Evolutionary conservation across 768 basidiomycete species (phyloP), one percentile per base, ranked within the genome.

Genomic region (Pisolithus microcarpus): DNA sequence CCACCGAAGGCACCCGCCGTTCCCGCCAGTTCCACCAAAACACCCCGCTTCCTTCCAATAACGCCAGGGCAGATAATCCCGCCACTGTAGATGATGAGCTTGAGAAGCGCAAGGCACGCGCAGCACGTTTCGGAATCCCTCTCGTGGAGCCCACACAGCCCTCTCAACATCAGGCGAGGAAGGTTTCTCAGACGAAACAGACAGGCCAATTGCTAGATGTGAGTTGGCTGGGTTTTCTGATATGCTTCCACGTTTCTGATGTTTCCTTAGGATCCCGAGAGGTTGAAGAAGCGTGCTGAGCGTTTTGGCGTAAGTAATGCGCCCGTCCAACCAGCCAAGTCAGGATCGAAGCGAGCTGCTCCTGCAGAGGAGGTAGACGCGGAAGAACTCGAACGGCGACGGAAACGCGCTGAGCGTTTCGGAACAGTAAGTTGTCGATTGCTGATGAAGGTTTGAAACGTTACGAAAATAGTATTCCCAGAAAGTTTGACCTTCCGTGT

Each of bases 101-200:
- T 9, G 81, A 77, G 56, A 82, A 74, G 58, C 79, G 81, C 48
- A 78, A 70, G 60, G 70, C 73, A 39, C 79, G 85, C 38, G 84
- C 85, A 5, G 81, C 72, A 16, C 79, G 85, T n/a, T 87, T 87
- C 56, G 82, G 82, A 30, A 80, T 84, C n/a, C 76, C 82, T 4
- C 59, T 84, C 7, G 77, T 84, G 8, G 71, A 72, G 44, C 72
- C 76, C 24, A 52, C 61, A 5, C 53, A 63, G 43, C 46, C 69
- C 54, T 64, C 66, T 44, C 49, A 61, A 38, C 56, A 63, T 50
- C 56, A 58, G 5, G 46, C 52, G 2, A 64, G 58, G 48, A 53
- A 58, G 15, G 43, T 23, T 5, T 52, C 31, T 13, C 19, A 21
- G 15, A 37, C 42, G 23, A 43, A 43, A 13, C 42, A 19, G 19